These are phyloP conservation scores for Cardamine occulta DNA, from an alignment of 345 rosid species.

Conservation along the genomic window DNA sequence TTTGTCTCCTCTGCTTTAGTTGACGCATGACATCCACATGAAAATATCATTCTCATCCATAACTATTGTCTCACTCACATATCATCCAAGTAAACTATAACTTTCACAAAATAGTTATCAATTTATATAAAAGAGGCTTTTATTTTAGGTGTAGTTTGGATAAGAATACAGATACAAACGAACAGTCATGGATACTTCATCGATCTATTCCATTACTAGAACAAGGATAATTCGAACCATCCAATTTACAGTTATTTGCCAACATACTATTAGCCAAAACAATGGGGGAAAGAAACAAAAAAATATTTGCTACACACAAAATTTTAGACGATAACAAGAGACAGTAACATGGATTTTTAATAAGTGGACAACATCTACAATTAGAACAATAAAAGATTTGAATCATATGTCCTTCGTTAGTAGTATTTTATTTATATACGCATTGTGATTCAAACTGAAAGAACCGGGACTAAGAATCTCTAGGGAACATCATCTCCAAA, in stretches of 20 bases:
- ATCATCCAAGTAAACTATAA: constrained; percentile 45
- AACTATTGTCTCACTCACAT: constrained; percentile 43
- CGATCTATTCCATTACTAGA: constrained; percentile 23
- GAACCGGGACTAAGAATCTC: neutral
- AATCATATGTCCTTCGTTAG: neutral
- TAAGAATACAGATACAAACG: constrained; percentile 36
- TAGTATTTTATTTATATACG: neutral
- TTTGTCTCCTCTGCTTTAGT: constrained; percentile 39
- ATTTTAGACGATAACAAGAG: constrained; percentile 11
- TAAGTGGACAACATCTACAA: neutral
- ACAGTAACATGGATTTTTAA: neutral
- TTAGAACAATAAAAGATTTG: neutral
- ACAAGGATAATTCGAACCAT: constrained; percentile 12
- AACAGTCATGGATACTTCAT: constrained; percentile 37
- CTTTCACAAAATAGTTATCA: constrained; percentile 34
- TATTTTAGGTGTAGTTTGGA: constrained; percentile 19
- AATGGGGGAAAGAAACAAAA: neutral
- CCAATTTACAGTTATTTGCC: constrained; percentile 28
- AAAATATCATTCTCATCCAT: constrained; percentile 48
- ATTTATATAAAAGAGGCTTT: constrained; percentile 1
- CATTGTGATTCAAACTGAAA: constrained; percentile 10
- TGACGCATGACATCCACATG: constrained; percentile 46
- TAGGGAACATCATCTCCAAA: constrained; percentile 2
- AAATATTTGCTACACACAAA: neutral
- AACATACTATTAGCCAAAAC: neutral